phyloP scores from a whole-genome alignment of 208 protist species.

The Leishmania major region DNA sequence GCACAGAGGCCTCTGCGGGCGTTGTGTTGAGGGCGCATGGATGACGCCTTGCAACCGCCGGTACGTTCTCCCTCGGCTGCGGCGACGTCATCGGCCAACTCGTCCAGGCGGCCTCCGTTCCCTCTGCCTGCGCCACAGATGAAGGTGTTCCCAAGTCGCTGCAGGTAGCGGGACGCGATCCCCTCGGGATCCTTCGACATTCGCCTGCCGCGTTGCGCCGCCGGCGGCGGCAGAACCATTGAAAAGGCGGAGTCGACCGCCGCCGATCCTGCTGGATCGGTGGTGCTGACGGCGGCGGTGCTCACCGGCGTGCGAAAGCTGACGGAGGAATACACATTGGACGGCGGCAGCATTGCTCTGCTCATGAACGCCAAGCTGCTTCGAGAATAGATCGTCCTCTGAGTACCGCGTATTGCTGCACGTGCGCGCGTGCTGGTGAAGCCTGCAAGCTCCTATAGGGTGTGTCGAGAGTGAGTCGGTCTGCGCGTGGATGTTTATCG shows the following conservation, averaged over 20 bases:
- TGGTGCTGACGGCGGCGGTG: background rate
- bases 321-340: background rate
- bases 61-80: background rate
- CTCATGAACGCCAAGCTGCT: background rate
- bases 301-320: background rate
- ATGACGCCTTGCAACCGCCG: background rate
- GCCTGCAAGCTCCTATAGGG: background rate
- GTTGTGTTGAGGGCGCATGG: background rate
- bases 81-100: background rate
- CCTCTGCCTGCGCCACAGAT: constrained; percentile 6
- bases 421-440: background rate
- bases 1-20: background rate
- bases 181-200: constrained; percentile 20
- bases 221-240: background rate
- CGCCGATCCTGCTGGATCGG: background rate
- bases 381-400: background rate
- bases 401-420: background rate
- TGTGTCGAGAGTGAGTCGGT: background rate
- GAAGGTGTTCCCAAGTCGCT: constrained; percentile 30
- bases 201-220: background rate
- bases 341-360: background rate
- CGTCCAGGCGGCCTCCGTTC: background rate
- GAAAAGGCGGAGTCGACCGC: background rate
- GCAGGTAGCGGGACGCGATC: constrained; percentile 26
- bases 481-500: background rate